A percentile compares a stretch with the other conserved stretches of the same genome.
Evolutionary conservation across 2,329 filamentous ascomycete species (phyloP).

Genomic region (Fusarium nelsonii): DNA sequence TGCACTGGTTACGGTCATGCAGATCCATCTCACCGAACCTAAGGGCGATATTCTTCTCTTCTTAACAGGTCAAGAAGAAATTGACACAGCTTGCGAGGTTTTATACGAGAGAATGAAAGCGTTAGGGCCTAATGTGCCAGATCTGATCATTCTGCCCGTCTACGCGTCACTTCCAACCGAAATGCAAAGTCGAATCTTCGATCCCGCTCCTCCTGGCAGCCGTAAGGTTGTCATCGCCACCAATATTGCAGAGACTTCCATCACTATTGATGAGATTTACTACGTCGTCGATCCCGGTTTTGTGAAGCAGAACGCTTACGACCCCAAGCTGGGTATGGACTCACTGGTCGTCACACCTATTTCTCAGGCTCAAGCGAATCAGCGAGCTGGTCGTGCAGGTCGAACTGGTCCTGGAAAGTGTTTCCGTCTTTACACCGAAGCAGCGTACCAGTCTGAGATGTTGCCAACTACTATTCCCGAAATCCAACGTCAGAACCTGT

Average conservation of each 20-base stretch:
- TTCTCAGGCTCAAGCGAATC: slow-evolving; percentile 95
- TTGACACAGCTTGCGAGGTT: slow-evolving; percentile 94
- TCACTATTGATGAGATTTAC: slow-evolving; percentile 97
- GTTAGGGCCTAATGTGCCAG: slow-evolving; percentile 88
- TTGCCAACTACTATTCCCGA: slow-evolving; percentile 95
- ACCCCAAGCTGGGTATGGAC: slow-evolving; percentile 98
- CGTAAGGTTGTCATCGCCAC: slow-evolving; percentile 98
- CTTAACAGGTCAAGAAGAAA: slow-evolving; percentile 97
- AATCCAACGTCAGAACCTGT: slow-evolving; percentile 94
- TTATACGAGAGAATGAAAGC: slow-evolving; percentile 97
- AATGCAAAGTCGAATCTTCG: slow-evolving; percentile 94
- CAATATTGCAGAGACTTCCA: slow-evolving; percentile 97
- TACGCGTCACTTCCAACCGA: slow-evolving; percentile 94
- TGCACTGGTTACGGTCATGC: slow-evolving; percentile 96
- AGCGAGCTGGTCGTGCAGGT: slow-evolving; percentile 91
- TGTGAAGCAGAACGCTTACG: slow-evolving; percentile 97
- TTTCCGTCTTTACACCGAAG: slow-evolving; percentile 94
- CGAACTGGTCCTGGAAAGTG: slow-evolving; percentile 96
- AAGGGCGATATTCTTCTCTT: slow-evolving; percentile 96
- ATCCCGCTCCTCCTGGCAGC: slow-evolving; percentile 85
- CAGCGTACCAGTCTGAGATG: slow-evolving; percentile 97
- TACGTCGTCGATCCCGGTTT: slow-evolving; percentile 98
- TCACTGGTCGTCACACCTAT: slow-evolving; percentile 95
- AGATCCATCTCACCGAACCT: slow-evolving; percentile 94
- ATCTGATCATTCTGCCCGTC: slow-evolving; percentile 93